Evolutionary conservation across 345 rosid genomes (phyloP), one percentile per base, ranked within the genome.

Genomic region (Moricandia moricandioides): DNA sequence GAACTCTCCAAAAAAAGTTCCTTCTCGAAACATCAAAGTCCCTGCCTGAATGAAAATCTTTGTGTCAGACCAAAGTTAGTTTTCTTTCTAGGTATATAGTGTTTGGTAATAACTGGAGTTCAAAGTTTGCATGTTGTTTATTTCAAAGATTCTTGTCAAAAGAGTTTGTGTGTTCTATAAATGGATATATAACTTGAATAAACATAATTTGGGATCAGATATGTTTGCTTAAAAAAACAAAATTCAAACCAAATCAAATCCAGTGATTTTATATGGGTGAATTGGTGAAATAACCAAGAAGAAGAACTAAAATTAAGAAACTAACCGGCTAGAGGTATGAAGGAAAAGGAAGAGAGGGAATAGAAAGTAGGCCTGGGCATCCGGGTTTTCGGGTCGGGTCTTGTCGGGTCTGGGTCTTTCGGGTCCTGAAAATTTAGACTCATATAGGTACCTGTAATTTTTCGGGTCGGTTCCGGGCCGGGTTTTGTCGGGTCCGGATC

Each of bases 41-140:
- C 75, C 85, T 9, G 88, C 83, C 37, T 88, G 81, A 87, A 70
- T 52, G 4, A 14, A 66, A 58, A 39, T 12, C 30, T 69, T 17
- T n/a, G 33, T 29, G 24, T 69, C 26, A 21, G 40, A 39, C 49
- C 9, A 69, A 45, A 61, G 18, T 64, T 63, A 24, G 75, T 29
- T 54, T 30, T 26, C 54, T 70, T 63, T 62, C 66, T 69, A 55
- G 59, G 61, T 70, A 70, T 47, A 55, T 70, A 70, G 66, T 37
- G 47, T 31, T 63, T 70, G 69, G 79, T 39, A 39, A 13, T 75
- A 39, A 39, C 18, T 0, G 3, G 17, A 30, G 52, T 67, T 67
- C 8, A 13, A 56, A 64, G 45, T 57, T 34, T 71, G 62, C 55
- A 5, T 57, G 29, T 69, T 29, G 31, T 62, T 69, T 69, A 8